Evolutionary conservation across 2,329 filamentous ascomycete genomes (phyloP).

Genomic region (Xylariaceae sp.): DNA sequence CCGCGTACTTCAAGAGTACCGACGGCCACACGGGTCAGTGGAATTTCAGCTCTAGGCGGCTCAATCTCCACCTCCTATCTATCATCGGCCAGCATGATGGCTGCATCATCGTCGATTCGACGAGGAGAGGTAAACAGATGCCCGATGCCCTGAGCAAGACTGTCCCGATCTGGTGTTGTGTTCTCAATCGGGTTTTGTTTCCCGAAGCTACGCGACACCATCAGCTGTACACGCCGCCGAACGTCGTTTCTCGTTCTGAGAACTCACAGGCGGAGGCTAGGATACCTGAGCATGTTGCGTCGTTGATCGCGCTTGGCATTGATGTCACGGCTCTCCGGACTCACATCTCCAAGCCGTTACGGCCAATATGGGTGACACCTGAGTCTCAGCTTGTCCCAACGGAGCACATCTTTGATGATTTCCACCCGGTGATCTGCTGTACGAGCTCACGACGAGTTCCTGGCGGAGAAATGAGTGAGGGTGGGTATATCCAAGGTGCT

Average conservation of each 20-base stretch:
- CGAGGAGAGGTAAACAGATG: conserved; percentile 89
- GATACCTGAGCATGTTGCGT: conserved; percentile 61
- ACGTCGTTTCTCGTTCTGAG: conserved; percentile 76
- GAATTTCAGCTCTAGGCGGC: conserved; percentile 82
- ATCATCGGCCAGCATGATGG: conserved; percentile 72
- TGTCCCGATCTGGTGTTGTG: conserved; percentile 89
- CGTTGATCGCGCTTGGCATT: conserved; percentile 64
- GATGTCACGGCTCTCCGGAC: conserved; percentile 60
- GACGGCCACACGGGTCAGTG: conserved; percentile 92
- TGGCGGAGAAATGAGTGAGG: conserved; percentile 72
- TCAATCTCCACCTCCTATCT: conserved; percentile 83
- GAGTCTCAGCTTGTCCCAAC: conserved; percentile 59
- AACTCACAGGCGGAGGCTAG: conserved; percentile 76
- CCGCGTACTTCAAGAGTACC: conserved; percentile 97
- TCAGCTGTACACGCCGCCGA: conserved; percentile 72
- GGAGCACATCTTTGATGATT: conserved; percentile 58
- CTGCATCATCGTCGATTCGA: conserved; percentile 91
- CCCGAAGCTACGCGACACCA: conserved; percentile 54
- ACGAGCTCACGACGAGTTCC: conserved; percentile 78
- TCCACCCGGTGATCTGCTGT: conserved; percentile 80
- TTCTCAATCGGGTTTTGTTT: conserved; percentile 82
- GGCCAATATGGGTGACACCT: conserved; percentile 81
- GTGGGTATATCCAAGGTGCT: conserved; percentile 87
- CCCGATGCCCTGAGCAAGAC: conserved; percentile 95
- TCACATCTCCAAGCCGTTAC: conserved; percentile 73